Conservation (phyloP, 768 basidiomycete genomes). For the Phylloporus rhodoxanthus region DNA sequence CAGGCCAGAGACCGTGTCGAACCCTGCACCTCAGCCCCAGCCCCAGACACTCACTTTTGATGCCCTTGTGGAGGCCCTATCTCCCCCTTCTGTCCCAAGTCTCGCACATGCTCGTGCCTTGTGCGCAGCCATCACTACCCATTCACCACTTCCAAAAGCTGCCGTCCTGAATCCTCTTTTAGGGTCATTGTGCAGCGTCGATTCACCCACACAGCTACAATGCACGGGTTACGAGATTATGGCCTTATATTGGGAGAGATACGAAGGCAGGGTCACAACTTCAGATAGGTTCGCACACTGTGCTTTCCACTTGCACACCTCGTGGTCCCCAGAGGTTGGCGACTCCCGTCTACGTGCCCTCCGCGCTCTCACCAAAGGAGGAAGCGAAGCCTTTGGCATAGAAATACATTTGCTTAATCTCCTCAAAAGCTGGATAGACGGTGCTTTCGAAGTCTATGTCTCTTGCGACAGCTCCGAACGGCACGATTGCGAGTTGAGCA, state of each 20-base stretch:
- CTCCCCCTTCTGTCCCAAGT: slow-evolving; percentile 59
- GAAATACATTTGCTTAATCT: slow-evolving; percentile 52
- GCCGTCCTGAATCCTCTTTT: slow-evolving; percentile 56
- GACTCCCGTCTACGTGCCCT: slow-evolving; percentile 66
- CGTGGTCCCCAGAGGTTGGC: slow-evolving; percentile 67
- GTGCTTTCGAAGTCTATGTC: slow-evolving; percentile 51
- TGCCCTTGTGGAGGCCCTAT: slow-evolving; percentile 39
- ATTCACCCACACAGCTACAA: slow-evolving; percentile 53
- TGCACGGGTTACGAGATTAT: slow-evolving; percentile 69
- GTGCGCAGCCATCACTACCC: slow-evolving; percentile 43
- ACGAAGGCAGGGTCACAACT: slow-evolving; percentile 42
- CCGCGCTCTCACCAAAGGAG: slow-evolving; percentile 55
- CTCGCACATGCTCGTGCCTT: slow-evolving; percentile 56
- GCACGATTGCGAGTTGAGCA: slow-evolving; percentile 56
- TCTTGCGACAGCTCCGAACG: slow-evolving; percentile 36
- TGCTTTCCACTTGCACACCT: slow-evolving; percentile 48
- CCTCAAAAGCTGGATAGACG: slow-evolving; percentile 60
- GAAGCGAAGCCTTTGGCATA: slow-evolving; percentile 57
- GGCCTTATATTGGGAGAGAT: slow-evolving; percentile 62
- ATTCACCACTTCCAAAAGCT: slow-evolving; percentile 52
- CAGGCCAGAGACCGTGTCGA: slow-evolving; percentile 27
- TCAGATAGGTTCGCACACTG: slow-evolving; percentile 61
- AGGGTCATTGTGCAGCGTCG: slow-evolving; percentile 48
- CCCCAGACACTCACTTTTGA: slow-evolving; percentile 35
- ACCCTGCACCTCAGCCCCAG: slow-evolving; percentile 25